A percentile compares a stretch with the other conserved stretches of the same genome.
Evolutionary conservation across 225 moss, liverwort and hornwort species (phyloP).

Genomic region (Straminergon stramineum): DNA sequence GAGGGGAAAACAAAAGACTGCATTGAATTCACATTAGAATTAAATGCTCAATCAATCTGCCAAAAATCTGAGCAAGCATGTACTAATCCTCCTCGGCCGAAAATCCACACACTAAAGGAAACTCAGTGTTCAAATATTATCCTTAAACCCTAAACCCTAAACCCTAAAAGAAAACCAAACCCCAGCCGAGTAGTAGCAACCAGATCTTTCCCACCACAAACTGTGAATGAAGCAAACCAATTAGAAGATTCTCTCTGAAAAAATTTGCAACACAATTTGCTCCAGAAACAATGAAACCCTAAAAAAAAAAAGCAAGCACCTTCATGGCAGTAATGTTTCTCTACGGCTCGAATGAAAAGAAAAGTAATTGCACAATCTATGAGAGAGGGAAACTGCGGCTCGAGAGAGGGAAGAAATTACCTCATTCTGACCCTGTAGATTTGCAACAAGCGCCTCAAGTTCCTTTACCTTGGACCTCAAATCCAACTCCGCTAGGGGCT

Average conservation of each 20-base stretch:
- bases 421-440: conserved; percentile 5
- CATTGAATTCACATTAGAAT: background rate
- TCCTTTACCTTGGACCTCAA: background rate
- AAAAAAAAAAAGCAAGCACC: background rate
- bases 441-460: conserved; percentile 6
- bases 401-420: background rate
- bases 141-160: background rate
- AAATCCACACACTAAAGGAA: background rate
- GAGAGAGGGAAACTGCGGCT: background rate
- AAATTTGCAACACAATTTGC: background rate
- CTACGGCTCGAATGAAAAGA: background rate
- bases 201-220: background rate
- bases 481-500: background rate
- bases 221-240: background rate
- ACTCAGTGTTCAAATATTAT: background rate
- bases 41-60: background rate
- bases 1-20: background rate
- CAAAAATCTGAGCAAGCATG: background rate
- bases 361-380: background rate
- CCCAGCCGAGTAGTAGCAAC: background rate
- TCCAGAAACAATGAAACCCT: background rate
- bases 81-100: background rate
- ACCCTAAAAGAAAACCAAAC: background rate
- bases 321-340: background rate
- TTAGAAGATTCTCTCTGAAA: background rate